Evolutionary conservation across 164 flowering plant genomes (phyloP), one percentile per base, ranked within the genome.

Genomic region (Piper longum): DNA sequence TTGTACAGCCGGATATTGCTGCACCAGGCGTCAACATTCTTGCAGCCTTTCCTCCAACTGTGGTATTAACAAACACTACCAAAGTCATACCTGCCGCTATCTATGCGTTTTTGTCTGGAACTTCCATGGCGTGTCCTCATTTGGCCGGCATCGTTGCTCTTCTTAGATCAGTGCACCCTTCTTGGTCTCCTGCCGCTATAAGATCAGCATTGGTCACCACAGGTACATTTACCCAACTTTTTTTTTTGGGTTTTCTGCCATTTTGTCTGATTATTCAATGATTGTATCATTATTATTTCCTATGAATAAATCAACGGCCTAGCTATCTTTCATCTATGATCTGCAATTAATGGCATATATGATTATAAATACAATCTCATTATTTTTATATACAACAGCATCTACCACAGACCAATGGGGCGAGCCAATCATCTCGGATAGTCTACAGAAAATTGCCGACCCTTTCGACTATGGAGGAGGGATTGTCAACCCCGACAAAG

Each of bases 381-480:
- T 44, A 1, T 14, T 9, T 48, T 6, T 6, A 12, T 48, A 6
- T 9, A 8, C 41, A 0, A 5, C 66, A 81, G 85, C 85, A 17
- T 81, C 83, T 14, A 19, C 56, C 8, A 66, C 66, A 43, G 84
- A 82, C 59, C 67, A 69, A 60, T 82, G 66, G 61, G 75, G 74
- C 40, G 72, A 70, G 64, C 41, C 36, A 7, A 61, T 55, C 3
- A 69, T 71, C 0, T 80, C 85, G 2, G 83, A 86, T 66, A 83
- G 79, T 19, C 83, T 82, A 0, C 70, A 75, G 59, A 26, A 86
- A 84, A 66, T 42, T 43, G 85, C 85, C 4, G 87, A 80, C 45
- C 82, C 85, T 8, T 81, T 83, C 62, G 89, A 81, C 65, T 84
- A 73, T 67, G 89, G 87, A 61, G 88, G 83, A 81, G 89, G 89